Evolutionary conservation across 768 basidiomycete genomes (phyloP).

Genomic region (Leccinellum albellum): DNA sequence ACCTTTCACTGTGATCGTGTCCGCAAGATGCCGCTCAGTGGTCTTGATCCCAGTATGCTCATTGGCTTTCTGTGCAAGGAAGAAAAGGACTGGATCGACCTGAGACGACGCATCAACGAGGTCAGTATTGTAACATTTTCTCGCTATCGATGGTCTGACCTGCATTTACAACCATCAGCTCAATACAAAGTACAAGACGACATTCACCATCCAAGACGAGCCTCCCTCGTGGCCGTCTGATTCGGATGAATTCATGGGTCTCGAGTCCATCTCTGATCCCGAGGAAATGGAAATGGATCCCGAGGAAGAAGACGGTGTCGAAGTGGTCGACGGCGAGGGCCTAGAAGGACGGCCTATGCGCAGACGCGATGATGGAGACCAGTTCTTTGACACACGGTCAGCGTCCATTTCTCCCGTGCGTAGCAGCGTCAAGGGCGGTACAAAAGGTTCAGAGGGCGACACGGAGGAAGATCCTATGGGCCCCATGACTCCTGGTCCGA

Average conservation of each 20-base stretch:
- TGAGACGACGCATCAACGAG: slow-evolving; percentile 65
- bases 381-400: slow-evolving; percentile 54
- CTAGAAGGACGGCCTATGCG: slow-evolving; percentile 28
- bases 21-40: slow-evolving; percentile 88
- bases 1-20: slow-evolving; percentile 98
- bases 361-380: slow-evolving; percentile 37
- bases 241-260: slow-evolving; percentile 66
- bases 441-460: slow-evolving; percentile 54
- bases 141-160: slow-evolving; percentile 2
- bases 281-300: slow-evolving; percentile 63
- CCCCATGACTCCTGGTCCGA: slow-evolving; percentile 66
- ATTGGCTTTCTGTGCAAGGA: slow-evolving; percentile 86
- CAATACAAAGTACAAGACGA: slow-evolving; percentile 55
- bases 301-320: slow-evolving; percentile 46
- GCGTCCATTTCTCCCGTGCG: slow-evolving; percentile 42
- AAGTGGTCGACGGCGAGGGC: slow-evolving; percentile 23
- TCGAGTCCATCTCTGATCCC: slow-evolving; percentile 80
- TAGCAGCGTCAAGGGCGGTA: slow-evolving; percentile 32
- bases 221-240: slow-evolving; percentile 80
- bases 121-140: slow-evolving; percentile 41
- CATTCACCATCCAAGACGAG: slow-evolving; percentile 86
- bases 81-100: slow-evolving; percentile 82
- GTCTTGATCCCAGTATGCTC: slow-evolving; percentile 95
- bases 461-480: slow-evolving; percentile 72
- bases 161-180: slow-evolving; percentile 9